Conservation (phyloP, 192 early-diverging fungal species). For the Kickxella alabastrina region DNA sequence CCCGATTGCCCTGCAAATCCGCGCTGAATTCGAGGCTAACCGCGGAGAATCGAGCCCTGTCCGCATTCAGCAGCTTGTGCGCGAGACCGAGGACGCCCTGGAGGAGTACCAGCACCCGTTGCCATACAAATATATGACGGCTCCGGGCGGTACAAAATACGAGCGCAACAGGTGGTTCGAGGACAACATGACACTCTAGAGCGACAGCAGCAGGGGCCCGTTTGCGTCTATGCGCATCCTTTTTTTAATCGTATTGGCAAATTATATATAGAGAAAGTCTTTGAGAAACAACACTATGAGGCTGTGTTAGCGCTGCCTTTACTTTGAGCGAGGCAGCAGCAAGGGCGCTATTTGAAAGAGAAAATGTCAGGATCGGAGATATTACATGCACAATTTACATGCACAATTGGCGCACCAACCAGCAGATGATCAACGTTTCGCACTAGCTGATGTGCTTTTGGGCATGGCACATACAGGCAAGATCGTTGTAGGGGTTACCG, state of each 20-base stretch:
- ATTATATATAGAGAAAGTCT: not conserved
- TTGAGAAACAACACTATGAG: not conserved
- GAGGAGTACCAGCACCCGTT: slow-evolving; percentile 71
- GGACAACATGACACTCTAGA: slow-evolving; percentile 37
- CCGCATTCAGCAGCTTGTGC: slow-evolving; percentile 63
- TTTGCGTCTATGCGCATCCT: not conserved
- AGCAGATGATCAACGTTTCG: slow-evolving; percentile 61
- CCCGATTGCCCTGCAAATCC: slow-evolving; percentile 77
- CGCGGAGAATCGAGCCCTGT: slow-evolving; percentile 67
- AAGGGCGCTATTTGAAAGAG: too few species aligned
- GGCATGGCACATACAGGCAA: slow-evolving; percentile 62
- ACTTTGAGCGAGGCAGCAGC: too few species aligned
- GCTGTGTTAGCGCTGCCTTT: too few species aligned
- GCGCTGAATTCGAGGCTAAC: slow-evolving; percentile 80
- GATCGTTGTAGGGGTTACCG: slow-evolving; percentile 49
- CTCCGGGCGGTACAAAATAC: slow-evolving; percentile 51
- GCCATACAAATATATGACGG: slow-evolving; percentile 69
- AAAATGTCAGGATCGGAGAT: too few species aligned
- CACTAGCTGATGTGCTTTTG: slow-evolving; percentile 69
- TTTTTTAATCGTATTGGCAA: not conserved
- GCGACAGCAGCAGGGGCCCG: not conserved
- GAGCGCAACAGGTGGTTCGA: slow-evolving; percentile 54
- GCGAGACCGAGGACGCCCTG: slow-evolving; percentile 70
- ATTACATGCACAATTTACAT: too few species aligned
- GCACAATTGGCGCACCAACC: slow-evolving; percentile 56